Percentiles rank a stretch among this genome's conserved stretches.
These are phyloP conservation scores for Plasmopara halstedii DNA, from an alignment of 352 stramenopile species.

Conservation along the genomic window DNA sequence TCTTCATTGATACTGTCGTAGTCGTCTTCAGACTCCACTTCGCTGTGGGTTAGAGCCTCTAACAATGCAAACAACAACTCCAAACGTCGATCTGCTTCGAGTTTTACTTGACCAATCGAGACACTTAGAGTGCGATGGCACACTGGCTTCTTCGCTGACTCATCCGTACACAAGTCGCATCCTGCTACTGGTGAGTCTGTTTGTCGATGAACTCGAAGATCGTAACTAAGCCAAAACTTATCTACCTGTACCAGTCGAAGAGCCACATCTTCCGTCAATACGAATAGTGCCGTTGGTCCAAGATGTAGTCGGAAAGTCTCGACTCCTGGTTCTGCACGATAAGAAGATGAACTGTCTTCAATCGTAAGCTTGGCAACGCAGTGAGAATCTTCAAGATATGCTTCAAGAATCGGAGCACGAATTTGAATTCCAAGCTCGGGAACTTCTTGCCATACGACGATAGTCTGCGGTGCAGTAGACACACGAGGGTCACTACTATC, in stretches of 20 bases:
- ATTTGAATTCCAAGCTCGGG: conserved; percentile 64
- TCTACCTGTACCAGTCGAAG: conserved; percentile 79
- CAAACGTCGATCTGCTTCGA: conserved; percentile 76
- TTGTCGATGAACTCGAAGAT: conserved; percentile 49
- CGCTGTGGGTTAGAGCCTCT: conserved; percentile 52
- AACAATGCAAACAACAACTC: conserved; percentile 76
- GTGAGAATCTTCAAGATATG: conserved; percentile 81
- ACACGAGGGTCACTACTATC: conserved; percentile 2
- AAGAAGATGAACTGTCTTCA: conserved; percentile 67
- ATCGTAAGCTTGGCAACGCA: conserved; percentile 82
- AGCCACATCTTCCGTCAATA: conserved; percentile 81
- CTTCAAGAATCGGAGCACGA: conserved; percentile 72
- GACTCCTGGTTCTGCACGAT: conserved; percentile 45
- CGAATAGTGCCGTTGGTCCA: conserved; percentile 71
- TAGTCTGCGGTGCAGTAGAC: conserved; percentile 1
- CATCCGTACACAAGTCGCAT: conserved; percentile 60
- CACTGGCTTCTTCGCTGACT: conserved; percentile 40
- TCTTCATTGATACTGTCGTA: conserved; percentile 26
- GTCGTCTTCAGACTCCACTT: conserved; percentile 22
- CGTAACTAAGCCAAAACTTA: conserved; percentile 71
- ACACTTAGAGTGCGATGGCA: conserved; percentile 60
- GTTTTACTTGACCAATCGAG: conserved; percentile 74
- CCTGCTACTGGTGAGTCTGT: conserved; percentile 24
- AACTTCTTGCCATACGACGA: conserved; percentile 48
- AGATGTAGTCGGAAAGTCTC: conserved; percentile 69